Conservation (phyloP, 345 rosid species). For the Brassica nigra region DNA sequence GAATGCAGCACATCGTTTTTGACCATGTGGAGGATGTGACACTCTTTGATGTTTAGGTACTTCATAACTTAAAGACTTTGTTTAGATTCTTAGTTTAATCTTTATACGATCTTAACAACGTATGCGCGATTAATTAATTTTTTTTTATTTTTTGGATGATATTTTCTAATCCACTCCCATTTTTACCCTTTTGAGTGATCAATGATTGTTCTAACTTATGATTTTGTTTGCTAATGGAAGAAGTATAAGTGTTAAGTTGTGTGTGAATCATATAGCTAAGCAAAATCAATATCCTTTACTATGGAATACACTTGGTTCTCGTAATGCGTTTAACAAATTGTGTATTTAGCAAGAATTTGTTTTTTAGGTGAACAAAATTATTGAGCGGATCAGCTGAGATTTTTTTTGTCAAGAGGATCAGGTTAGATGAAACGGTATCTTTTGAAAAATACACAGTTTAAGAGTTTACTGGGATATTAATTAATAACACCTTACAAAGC, state of each 20-base stretch:
- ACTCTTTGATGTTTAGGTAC: background rate
- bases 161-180: background rate
- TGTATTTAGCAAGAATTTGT: background rate
- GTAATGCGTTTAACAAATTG: background rate
- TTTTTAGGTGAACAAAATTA: too few species aligned
- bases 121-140: background rate
- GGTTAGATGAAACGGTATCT: too few species aligned
- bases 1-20: background rate
- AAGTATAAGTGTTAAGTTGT: background rate
- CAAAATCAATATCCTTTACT: background rate
- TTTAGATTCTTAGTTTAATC: background rate
- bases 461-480: too few species aligned
- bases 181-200: background rate
- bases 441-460: too few species aligned
- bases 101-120: background rate
- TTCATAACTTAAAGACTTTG: background rate
- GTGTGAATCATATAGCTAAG: background rate
- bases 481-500: too few species aligned
- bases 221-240: background rate
- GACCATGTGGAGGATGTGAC: background rate
- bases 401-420: too few species aligned
- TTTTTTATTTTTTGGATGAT: background rate
- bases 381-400: too few species aligned
- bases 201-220: background rate
- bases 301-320: background rate